A percentile compares a stretch with the other conserved stretches of the same genome.
phyloP scores from a whole-genome alignment of 164 flowering plant species.

The Sedum album region DNA sequence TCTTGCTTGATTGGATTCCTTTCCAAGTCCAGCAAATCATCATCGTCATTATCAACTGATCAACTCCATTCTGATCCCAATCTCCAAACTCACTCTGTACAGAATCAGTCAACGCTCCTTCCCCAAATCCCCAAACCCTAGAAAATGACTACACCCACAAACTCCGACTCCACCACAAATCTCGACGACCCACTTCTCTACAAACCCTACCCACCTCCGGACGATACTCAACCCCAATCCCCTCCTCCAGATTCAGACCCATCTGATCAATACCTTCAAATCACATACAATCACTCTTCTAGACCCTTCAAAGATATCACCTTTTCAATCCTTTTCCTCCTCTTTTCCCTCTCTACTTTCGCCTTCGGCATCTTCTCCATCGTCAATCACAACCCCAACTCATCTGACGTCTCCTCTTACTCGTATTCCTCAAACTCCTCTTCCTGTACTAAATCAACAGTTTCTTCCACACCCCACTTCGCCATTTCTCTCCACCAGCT shows the following conservation, averaged over 20 bases:
- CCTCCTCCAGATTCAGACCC: constrained; percentile 32
- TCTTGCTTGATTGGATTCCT: too few relatives aligned
- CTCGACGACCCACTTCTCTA: constrained; percentile 54
- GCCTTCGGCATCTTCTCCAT: constrained; percentile 73
- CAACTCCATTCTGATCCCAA: background rate
- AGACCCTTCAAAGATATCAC: constrained; percentile 67
- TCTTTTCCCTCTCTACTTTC: constrained; percentile 59
- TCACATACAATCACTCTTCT: constrained; percentile 65
- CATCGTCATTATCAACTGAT: background rate
- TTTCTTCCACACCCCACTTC: background rate
- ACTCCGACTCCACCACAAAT: constrained; percentile 28
- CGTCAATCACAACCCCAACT: constrained; percentile 46
- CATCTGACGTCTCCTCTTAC: constrained; percentile 38
- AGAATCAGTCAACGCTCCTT: background rate
- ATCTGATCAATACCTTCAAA: constrained; percentile 49
- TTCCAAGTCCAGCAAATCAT: background rate
- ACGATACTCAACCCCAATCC: constrained; percentile 13
- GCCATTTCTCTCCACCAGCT: background rate
- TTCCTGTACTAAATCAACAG: constrained; percentile 39
- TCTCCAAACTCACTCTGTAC: background rate
- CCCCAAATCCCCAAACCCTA: background rate
- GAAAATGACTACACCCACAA: constrained; percentile 10
- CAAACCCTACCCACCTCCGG: constrained; percentile 32
- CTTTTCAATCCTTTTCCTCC: constrained; percentile 55
- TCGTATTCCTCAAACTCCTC: constrained; percentile 36